phyloP scores from a whole-genome alignment of 75 land plant species.

The Ceratopteris richardii region DNA sequence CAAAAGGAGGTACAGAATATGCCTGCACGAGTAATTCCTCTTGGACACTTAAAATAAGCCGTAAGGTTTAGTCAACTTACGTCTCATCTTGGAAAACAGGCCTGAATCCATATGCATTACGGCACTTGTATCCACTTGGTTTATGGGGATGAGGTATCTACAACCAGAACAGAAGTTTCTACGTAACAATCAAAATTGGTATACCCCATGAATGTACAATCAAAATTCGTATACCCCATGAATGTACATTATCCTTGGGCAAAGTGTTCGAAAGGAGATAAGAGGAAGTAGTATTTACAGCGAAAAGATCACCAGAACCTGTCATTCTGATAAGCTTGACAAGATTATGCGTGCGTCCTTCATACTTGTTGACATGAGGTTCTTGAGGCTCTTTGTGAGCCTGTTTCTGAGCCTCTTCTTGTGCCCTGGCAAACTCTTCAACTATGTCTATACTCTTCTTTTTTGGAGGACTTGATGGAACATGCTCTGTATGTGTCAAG shows the following conservation, averaged over 20 bases:
- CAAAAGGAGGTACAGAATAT: too few species aligned
- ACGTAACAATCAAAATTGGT: neutral
- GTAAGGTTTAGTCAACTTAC: too few species aligned
- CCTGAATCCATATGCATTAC: constrained; percentile 18
- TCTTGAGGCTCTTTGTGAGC: neutral
- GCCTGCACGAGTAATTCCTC: too few species aligned
- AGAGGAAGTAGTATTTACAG: too few species aligned
- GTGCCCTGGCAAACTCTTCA: too few species aligned
- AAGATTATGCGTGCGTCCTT: constrained; percentile 17
- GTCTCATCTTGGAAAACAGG: constrained; percentile 26
- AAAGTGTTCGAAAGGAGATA: too few species aligned
- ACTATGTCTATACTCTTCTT: too few species aligned
- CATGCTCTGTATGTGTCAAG: constrained; percentile 2
- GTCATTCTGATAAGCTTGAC: constrained; percentile 1
- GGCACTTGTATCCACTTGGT: constrained; percentile 18
- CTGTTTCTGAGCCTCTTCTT: neutral
- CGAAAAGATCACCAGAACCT: constrained; percentile 6
- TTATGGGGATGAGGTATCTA: constrained; percentile 19
- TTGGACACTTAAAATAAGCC: too few species aligned
- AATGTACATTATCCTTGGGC: too few species aligned
- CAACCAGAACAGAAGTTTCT: neutral
- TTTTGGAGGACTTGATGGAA: neutral
- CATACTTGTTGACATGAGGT: constrained; percentile 12
- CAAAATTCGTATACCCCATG: too few species aligned
- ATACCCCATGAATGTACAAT: too few species aligned